Conservation (phyloP, 768 basidiomycete species). For the Mycena galericulata region DNA sequence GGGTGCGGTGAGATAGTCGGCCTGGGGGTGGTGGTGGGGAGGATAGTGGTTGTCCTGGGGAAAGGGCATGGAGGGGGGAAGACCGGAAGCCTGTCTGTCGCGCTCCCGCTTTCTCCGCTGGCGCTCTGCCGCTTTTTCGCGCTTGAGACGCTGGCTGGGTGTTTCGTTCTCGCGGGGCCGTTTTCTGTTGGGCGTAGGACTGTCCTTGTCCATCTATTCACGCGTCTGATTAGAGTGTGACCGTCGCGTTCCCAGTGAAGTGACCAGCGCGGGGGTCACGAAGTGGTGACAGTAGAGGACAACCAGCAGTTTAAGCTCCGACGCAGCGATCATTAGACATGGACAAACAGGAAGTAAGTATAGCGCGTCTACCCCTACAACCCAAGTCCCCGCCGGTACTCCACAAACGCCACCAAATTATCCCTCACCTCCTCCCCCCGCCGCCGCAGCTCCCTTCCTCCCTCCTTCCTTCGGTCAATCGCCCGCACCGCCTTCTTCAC, state of each 20-base stretch:
- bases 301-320: neutral
- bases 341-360: too few species aligned
- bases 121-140: slow-evolving; percentile 89
- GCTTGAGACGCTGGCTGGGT: slow-evolving; percentile 76
- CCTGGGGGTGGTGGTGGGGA: slow-evolving; percentile 43
- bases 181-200: slow-evolving; percentile 52
- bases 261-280: neutral
- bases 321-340: too few species aligned
- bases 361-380: slow-evolving; percentile 49
- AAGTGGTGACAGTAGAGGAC: neutral
- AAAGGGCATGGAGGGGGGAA: slow-evolving; percentile 53
- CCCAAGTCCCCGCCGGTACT: slow-evolving; percentile 73
- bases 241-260: neutral
- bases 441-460: slow-evolving; percentile 71
- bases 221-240: slow-evolving; percentile 18
- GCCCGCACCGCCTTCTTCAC: slow-evolving; percentile 71
- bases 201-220: slow-evolving; percentile 25
- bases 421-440: slow-evolving; percentile 83
- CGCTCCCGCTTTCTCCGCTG: slow-evolving; percentile 88
- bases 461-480: slow-evolving; percentile 76
- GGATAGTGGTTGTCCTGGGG: slow-evolving; percentile 38
- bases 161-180: slow-evolving; percentile 81
- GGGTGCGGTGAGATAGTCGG: slow-evolving; percentile 45
- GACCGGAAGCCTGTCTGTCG: slow-evolving; percentile 56
- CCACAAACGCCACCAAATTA: slow-evolving; percentile 80